Evolutionary conservation across 805 yeast species (phyloP), one percentile per base, ranked within the genome.

Genomic region (Kluyveromyces dobzhanskii): DNA sequence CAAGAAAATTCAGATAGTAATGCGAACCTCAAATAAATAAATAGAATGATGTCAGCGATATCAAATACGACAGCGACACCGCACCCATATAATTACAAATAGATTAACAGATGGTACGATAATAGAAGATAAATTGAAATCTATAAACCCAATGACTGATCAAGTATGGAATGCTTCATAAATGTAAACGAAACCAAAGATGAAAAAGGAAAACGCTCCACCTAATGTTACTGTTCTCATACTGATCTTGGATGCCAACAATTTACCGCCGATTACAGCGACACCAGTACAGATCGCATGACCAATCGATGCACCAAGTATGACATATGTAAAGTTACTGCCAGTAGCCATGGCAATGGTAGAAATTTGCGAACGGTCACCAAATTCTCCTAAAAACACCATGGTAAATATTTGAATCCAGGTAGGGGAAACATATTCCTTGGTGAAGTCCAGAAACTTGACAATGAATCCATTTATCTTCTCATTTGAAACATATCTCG

Each of bases 341-440:
- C 96, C 96, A 1, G 98, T 95, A 38, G 97, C 97, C 94, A 92
- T 83, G 30, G 97, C 97, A 53, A 92, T 87, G 25, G 97, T 92
- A 32, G 97, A 95, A 40, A 92, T 86, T 66, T 92, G 99, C 10
- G 97, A 87, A 54, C 98, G 78, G 62, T 92, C 99, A 37, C 99
- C 99, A 94, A 97, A 87, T 66, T 92, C 99, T 44, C 97, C 98
- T 36, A 92, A 66, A 60, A 92, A 92, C 4, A 95, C 85, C 97
- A 92, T 90, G 39, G 78, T 77, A 56, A 92, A 92, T 4, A 90
- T 90, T 67, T 90, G 96, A 48, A 87, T 80, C 88, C 95, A 92
- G 8, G 79, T 65, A 3, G 98, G 97, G 3, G 95, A 82, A 40
- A 90, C 66, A 4, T 86, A 63, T 41, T 77, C 74, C 3, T 77